Base-by-base conservation (phyloP, 371 early-diverging fungal genomes). In the Nematocida sp. region DNA sequence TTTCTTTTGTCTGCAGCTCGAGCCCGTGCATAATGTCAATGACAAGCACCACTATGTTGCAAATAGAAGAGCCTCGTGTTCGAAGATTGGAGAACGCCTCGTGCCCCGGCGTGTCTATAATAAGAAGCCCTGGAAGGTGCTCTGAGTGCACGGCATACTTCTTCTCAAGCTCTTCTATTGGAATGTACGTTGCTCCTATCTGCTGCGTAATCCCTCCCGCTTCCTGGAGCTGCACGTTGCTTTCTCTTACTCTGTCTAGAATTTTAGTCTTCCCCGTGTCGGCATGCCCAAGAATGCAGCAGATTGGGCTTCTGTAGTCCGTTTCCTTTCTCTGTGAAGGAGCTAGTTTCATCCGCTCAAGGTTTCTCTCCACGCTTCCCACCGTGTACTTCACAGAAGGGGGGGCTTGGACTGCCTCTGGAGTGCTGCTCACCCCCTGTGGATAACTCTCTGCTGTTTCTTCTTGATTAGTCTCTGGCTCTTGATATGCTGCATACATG, bases 161-260 rank as follows among this genome's bases (percentile, higher is more conserved):
- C 54, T 75, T 86, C 0, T 87, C 87, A 19, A 99, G 90, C 40
- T 92, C 91, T 36, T 91, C 89, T 58, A 89, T 86, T 23, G 99
- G 99, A 89, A 99, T 96, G 86, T 91, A 99, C 23, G 99, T 98
- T 34, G 99, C 99, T 84, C 99, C 99, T 76, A 99, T 99, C 82
- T 99, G 99, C 85, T 99, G 99, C 32, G 99, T 99, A 82, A 99
- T 99, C 84, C 99, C 99, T 79, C 99, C 99, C 55, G 96, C 98
- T 88, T 99, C 99, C 70, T 92, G 91, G 76, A 91, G 97, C 85
- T 99, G 99, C 23, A 99, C 97, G 84, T 96, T 94, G 48, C 96
- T 95, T 81, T 98, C 96, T 75, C 99, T 88, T 83, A 99, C 91
- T 87, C 95, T 95, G 86, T 99, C 99, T 63, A 99, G 86, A 55